Evolutionary conservation across 2,329 filamentous ascomycete species (phyloP).

Genomic region (Arthrobotrys conoides): DNA sequence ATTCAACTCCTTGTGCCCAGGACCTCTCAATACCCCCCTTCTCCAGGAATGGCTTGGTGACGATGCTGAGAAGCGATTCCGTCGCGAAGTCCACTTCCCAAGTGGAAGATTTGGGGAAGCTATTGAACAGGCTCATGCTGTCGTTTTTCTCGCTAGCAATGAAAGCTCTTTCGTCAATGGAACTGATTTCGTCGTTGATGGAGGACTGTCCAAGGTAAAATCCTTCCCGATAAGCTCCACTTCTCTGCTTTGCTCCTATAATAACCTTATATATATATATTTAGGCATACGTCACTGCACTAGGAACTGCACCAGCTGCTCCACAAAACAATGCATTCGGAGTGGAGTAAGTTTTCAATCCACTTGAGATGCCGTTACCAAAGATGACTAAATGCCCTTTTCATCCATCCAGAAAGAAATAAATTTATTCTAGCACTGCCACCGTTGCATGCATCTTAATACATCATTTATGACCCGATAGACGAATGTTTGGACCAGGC

Average conservation of each 20-base stretch:
- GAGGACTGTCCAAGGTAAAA: constrained; percentile 86
- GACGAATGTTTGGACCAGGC: constrained; percentile 8
- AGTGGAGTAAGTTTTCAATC: background rate
- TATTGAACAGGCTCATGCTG: constrained; percentile 91
- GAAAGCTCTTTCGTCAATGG: constrained; percentile 92
- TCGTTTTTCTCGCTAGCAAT: constrained; percentile 87
- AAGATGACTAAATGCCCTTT: background rate
- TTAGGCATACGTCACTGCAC: constrained; percentile 80
- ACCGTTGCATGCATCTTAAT: background rate
- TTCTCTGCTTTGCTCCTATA: background rate
- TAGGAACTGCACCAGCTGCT: constrained; percentile 72
- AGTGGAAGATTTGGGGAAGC: constrained; percentile 90
- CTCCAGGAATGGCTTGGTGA: constrained; percentile 95
- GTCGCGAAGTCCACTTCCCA: constrained; percentile 91
- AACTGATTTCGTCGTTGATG: constrained; percentile 93
- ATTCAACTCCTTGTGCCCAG: constrained; percentile 92
- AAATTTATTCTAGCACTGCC: background rate
- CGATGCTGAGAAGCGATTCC: constrained; percentile 82
- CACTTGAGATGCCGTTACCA: background rate
- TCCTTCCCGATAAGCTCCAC: background rate
- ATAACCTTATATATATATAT: constrained; percentile 9
- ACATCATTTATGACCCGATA: background rate
- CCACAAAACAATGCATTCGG: constrained; percentile 74
- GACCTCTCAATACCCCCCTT: constrained; percentile 90
- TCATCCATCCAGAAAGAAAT: background rate